Conservation (phyloP, 495 filamentous ascomycete genomes). For the Trichodelitschia bisporula region DNA sequence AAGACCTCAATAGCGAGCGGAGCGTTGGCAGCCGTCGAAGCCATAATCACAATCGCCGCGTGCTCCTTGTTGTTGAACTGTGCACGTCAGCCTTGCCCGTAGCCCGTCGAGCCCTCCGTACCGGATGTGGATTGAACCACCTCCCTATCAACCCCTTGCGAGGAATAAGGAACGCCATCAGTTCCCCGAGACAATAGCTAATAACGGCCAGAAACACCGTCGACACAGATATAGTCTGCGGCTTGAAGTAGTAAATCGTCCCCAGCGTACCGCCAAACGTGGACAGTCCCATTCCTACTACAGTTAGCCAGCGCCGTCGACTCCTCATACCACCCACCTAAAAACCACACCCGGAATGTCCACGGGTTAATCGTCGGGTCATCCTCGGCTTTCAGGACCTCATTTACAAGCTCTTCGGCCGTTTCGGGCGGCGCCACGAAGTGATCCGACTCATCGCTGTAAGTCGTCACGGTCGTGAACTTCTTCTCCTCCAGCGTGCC, state of each 20-base stretch:
- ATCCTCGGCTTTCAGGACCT: constrained; percentile 15
- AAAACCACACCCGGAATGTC: constrained; percentile 14
- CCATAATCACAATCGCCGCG: constrained; percentile 19
- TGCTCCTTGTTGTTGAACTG: constrained; percentile 24
- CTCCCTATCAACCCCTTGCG: constrained; percentile 12
- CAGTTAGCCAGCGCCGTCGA: background rate
- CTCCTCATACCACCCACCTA: constrained; percentile 8
- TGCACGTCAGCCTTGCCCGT: no score
- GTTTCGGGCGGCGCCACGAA: no score
- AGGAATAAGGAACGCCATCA: constrained; percentile 17
- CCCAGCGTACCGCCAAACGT: constrained; percentile 13
- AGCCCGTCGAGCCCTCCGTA: no score
- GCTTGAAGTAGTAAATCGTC: constrained; percentile 24
- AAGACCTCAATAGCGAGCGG: constrained; percentile 15
- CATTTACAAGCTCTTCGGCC: constrained; percentile 13
- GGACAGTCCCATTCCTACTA: constrained; percentile 13
- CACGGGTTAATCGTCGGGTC: constrained; percentile 13
- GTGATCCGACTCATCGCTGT: no score
- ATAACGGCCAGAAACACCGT: constrained; percentile 21
- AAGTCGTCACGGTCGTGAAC: no score
- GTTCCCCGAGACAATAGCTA: constrained; percentile 15
- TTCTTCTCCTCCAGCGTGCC: no score
- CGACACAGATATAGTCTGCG: constrained; percentile 19
- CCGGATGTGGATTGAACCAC: constrained; percentile 17
- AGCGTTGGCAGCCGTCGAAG: constrained; percentile 17